These are phyloP conservation scores for Acrasis kona DNA, from an alignment of 78 protist species.

Conservation along the genomic window DNA sequence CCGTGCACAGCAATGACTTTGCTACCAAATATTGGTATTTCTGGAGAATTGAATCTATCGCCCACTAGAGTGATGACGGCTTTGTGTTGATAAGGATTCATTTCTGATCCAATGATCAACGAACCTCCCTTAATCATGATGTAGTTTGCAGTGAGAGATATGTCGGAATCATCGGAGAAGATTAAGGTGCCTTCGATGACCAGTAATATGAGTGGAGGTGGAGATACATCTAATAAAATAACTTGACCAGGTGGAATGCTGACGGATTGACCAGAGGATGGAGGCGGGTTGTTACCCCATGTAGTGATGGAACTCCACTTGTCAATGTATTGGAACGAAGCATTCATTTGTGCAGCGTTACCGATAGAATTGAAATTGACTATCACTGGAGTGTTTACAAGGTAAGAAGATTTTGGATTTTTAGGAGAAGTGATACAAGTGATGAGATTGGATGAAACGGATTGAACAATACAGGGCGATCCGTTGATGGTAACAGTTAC, in stretches of 20 bases:
- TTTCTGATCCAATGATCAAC: slow-evolving; percentile 17
- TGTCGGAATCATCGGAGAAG: neutral
- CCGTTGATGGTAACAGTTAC: slow-evolving; percentile 6
- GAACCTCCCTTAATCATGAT: slow-evolving; percentile 3
- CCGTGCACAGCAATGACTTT: slow-evolving; percentile 18
- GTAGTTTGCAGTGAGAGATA: neutral
- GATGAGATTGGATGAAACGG: no score
- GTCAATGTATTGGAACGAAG: neutral
- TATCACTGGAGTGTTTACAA: neutral
- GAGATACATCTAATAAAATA: neutral
- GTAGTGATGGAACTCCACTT: neutral
- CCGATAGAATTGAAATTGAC: neutral
- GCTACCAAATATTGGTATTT: slow-evolving; percentile 1
- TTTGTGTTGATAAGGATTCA: slow-evolving; percentile 6
- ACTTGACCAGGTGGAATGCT: neutral
- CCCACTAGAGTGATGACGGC: slow-evolving; percentile 25
- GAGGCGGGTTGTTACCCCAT: neutral
- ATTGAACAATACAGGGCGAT: neutral
- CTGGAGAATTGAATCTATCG: neutral
- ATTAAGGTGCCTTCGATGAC: slow-evolving; percentile 1
- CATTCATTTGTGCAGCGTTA: neutral
- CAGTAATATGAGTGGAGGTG: neutral
- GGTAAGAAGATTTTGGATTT: no score
- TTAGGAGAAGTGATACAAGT: neutral
- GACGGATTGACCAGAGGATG: slow-evolving; percentile 10